Evolutionary conservation across 2,329 filamentous ascomycete genomes (phyloP).

Genomic region (Botryotinia narcissicola): DNA sequence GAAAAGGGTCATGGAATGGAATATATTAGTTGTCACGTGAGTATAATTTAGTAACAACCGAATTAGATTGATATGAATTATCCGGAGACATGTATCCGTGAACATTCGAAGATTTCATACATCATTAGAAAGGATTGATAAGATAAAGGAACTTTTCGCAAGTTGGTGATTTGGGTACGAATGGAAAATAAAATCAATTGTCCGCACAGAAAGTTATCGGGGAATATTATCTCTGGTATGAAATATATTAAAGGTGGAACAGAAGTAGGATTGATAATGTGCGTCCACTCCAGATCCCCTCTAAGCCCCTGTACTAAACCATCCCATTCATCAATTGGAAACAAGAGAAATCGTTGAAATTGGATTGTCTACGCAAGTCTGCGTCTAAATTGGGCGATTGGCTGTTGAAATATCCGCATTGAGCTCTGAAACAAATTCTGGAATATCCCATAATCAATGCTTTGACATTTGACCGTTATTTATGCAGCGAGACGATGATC

Average conservation of each 20-base stretch:
- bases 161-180: not conserved
- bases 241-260: constrained; percentile 1
- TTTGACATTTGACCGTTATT: not conserved
- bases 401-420: not conserved
- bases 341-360: not conserved
- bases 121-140: not conserved
- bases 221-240: not conserved
- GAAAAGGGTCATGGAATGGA: not conserved
- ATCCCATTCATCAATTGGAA: not conserved
- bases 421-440: not conserved
- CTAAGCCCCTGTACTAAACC: not conserved
- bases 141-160: not conserved
- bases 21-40: not conserved
- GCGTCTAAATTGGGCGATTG: not conserved
- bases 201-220: not conserved
- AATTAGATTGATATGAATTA: not conserved
- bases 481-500: not conserved
- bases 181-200: not conserved
- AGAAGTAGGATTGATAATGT: not conserved
- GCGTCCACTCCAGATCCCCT: not conserved
- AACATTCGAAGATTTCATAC: not conserved
- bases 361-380: not conserved
- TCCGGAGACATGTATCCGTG: not conserved
- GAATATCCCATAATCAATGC: not conserved
- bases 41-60: not conserved